phyloP scores from a whole-genome alignment of 2,329 filamentous ascomycete genomes.

The Neurospora crassa region DNA sequence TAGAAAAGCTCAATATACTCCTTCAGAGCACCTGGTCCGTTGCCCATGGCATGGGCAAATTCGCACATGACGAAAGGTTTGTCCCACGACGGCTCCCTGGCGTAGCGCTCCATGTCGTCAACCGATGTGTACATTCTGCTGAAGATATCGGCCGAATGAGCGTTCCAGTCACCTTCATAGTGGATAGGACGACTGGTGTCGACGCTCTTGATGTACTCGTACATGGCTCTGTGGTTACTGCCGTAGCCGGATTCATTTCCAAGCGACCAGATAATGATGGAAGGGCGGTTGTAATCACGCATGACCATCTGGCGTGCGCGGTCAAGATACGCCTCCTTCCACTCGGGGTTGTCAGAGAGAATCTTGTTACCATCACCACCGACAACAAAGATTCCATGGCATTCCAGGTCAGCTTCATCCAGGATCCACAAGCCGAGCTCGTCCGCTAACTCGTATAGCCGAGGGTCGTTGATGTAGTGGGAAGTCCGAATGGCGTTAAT shows the following conservation, averaged over 20 bases:
- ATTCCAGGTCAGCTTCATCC: conserved; percentile 29
- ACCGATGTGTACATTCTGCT: conserved; percentile 52
- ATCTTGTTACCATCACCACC: conserved; percentile 32
- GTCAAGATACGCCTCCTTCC: conserved; percentile 53
- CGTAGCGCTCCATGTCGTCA: conserved; percentile 28
- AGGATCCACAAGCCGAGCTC: conserved; percentile 46
- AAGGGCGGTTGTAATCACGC: conserved; percentile 55
- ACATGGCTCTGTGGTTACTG: conserved; percentile 53
- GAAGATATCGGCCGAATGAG: conserved; percentile 48
- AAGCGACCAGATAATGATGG: conserved; percentile 57
- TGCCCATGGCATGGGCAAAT: conserved; percentile 53
- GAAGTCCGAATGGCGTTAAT: conserved; percentile 51
- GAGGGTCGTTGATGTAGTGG: conserved; percentile 45
- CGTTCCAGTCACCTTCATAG: conserved; percentile 50
- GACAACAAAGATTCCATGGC: conserved; percentile 35
- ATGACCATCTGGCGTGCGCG: conserved; percentile 53
- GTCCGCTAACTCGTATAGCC: conserved; percentile 41
- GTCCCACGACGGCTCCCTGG: conserved; percentile 22
- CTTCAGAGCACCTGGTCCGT: conserved; percentile 54
- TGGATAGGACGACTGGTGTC: conserved; percentile 49
- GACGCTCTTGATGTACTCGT: conserved; percentile 44
- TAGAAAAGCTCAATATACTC: conserved; percentile 56
- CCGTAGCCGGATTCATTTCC: conserved; percentile 62
- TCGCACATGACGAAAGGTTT: conserved; percentile 47
- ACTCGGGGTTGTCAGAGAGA: conserved; percentile 46